Evolutionary conservation across 805 yeast species (phyloP), one percentile per base, ranked within the genome.

Genomic region (Wickerhamiella domercqiae): DNA sequence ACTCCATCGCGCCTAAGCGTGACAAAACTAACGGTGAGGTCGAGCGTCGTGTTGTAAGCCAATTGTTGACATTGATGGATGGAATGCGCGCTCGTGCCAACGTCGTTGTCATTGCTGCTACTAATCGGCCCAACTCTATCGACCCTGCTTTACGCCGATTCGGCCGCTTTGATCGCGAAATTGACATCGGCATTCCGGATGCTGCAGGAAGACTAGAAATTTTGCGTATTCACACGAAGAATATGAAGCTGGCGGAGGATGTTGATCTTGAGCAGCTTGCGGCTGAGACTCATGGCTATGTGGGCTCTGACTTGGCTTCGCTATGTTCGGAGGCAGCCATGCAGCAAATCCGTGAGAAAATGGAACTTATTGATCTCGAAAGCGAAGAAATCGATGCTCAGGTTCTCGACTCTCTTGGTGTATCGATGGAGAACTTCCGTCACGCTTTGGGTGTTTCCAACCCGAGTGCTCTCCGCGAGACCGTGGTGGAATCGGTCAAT

Each of bases 21-120:
- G 98, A 90, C 68, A 90, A 90, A 75, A 90, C 98, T 38, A 90
- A 90, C 59, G 98, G 98, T 67, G 98, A 90, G 64, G 98, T 90
- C 52, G 99, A 90, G 67, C 78, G 98, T 67, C 79, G 99, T 68
- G 98, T 90, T 40, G 99, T 90, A 44, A 87, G 97, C 21, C 98
- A 90, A 66, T 71, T 90, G 56, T 73, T 90, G 59, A 90, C 99
- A 15, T 70, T 90, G 51, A 90, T 90, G 99, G 99, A 90, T 59
- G 99, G 98, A 69, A 90, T 90, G 98, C 87, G 87, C 65, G 94
- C 97, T n/a, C 78, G 98, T 63, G 79, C 97, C 29, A 90, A 90
- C 57, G 79, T 83, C 51, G 98, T 90, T 45, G 99, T 90, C 40
- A 90, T 90, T 64, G 99, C 98, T 39, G 99, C 99, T 26, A 90